phyloP scores from a whole-genome alignment of 1,284 basidiomycete species.

The Irpex sp. region DNA sequence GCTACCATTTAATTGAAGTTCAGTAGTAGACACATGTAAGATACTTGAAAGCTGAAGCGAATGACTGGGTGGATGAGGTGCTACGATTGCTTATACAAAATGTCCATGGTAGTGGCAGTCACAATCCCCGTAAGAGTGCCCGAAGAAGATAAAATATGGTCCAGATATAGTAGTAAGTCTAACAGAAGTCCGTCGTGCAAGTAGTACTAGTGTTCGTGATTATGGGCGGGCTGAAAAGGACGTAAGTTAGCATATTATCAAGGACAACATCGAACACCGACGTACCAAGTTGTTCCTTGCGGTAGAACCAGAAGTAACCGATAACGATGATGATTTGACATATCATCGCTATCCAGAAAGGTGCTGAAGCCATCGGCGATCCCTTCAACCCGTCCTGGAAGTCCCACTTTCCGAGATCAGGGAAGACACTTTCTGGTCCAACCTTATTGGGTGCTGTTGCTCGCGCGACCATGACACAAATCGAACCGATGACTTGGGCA shows the following conservation, averaged over 20 bases:
- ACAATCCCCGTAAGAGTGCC: slow-evolving; percentile 21
- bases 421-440: slow-evolving; percentile 87
- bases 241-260: slow-evolving; percentile 7
- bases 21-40: slow-evolving; percentile 11
- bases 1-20: slow-evolving; percentile 6
- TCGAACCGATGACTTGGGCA: slow-evolving; percentile 77
- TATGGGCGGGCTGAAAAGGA: slow-evolving; percentile 34
- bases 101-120: slow-evolving; percentile 16
- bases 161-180: slow-evolving; percentile 17
- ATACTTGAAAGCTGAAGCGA: slow-evolving; percentile 22
- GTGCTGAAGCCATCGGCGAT: slow-evolving; percentile 73
- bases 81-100: slow-evolving; percentile 16
- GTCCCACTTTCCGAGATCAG: slow-evolving; percentile 88
- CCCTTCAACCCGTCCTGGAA: slow-evolving; percentile 65
- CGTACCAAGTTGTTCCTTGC: slow-evolving; percentile 79
- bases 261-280: slow-evolving; percentile 9
- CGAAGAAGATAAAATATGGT: slow-evolving; percentile 25
- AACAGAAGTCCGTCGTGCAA: slow-evolving; percentile 13
- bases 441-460: slow-evolving; percentile 82
- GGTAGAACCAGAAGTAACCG: slow-evolving; percentile 94
- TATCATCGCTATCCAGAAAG: slow-evolving; percentile 86
- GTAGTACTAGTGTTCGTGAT: slow-evolving; percentile 22
- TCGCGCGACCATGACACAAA: slow-evolving; percentile 83
- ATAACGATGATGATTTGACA: slow-evolving; percentile 82
- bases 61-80: slow-evolving; percentile 12